Percentiles rank a stretch among this genome's conserved stretches.
Evolutionary conservation across 306 rosid species (phyloP).

Genomic region (Cicer yamashitae): DNA sequence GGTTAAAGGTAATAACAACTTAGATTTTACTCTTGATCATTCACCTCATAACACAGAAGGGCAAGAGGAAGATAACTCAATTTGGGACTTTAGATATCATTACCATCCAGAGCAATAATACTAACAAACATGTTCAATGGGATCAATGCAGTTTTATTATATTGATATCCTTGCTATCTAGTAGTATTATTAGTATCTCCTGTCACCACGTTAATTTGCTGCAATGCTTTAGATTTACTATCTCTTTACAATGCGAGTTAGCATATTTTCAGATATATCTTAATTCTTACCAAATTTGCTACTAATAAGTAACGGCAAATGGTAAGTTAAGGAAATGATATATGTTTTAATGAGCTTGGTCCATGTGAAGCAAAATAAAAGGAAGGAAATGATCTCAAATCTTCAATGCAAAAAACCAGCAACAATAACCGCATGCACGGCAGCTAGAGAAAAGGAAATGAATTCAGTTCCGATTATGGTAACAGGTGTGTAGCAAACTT

Average conservation of each 20-base stretch:
- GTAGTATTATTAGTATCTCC: background rate
- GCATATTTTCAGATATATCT: background rate
- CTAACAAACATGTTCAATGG: background rate
- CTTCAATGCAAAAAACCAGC: no score
- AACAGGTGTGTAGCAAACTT: no score
- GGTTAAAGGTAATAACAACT: background rate
- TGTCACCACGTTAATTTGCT: background rate
- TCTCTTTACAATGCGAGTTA: background rate
- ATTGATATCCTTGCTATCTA: background rate
- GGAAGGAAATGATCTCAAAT: no score
- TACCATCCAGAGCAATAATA: background rate
- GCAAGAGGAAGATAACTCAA: constrained; percentile 42
- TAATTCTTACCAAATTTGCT: background rate
- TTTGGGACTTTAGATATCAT: constrained; percentile 54
- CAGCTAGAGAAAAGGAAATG: no score
- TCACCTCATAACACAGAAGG: background rate
- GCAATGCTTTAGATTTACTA: background rate
- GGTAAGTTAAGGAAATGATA: no score
- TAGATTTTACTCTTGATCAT: constrained; percentile 33
- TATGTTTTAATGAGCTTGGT: no score
- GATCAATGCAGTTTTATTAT: background rate
- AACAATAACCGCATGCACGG: no score
- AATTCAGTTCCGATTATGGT: no score
- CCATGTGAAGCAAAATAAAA: no score
- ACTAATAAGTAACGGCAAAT: background rate